Conservation (phyloP, 169 alveolate species). For the Plasmodium chabaudi region DNA sequence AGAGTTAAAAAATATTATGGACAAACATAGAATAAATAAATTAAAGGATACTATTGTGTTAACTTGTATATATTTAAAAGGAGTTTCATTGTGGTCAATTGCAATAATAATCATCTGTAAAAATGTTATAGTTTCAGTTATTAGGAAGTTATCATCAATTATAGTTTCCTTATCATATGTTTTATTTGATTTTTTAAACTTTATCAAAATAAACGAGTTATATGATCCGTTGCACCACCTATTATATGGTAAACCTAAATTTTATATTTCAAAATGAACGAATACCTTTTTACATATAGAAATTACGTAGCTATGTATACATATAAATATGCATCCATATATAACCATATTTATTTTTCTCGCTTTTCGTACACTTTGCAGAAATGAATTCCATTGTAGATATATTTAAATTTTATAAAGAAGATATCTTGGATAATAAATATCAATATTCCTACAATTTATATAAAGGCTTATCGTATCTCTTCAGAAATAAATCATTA, state of each 20-base stretch:
- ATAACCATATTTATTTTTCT: constrained; percentile 13
- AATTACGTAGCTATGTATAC: neutral
- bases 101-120: constrained; percentile 71
- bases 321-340: constrained; percentile 13
- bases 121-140: constrained; percentile 70
- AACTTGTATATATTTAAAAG: constrained; percentile 64
- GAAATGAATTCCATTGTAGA: constrained; percentile 77
- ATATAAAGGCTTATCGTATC: constrained; percentile 68
- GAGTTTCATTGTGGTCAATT: constrained; percentile 70
- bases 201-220: constrained; percentile 69
- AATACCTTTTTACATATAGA: neutral
- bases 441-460: constrained; percentile 69
- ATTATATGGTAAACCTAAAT: constrained; percentile 38
- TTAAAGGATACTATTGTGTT: constrained; percentile 67
- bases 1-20: constrained; percentile 54
- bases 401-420: constrained; percentile 71
- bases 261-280: neutral
- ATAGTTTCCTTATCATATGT: constrained; percentile 75
- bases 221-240: constrained; percentile 73
- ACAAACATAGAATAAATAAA: constrained; percentile 48
- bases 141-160: constrained; percentile 68
- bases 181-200: constrained; percentile 70
- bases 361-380: neutral
- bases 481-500: constrained; percentile 53
- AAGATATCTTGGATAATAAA: constrained; percentile 71